Percentiles rank a stretch among this genome's conserved stretches.
These are phyloP conservation scores for Cyclocybe aegerita DNA, from an alignment of 768 basidiomycete species.

Conservation along the genomic window DNA sequence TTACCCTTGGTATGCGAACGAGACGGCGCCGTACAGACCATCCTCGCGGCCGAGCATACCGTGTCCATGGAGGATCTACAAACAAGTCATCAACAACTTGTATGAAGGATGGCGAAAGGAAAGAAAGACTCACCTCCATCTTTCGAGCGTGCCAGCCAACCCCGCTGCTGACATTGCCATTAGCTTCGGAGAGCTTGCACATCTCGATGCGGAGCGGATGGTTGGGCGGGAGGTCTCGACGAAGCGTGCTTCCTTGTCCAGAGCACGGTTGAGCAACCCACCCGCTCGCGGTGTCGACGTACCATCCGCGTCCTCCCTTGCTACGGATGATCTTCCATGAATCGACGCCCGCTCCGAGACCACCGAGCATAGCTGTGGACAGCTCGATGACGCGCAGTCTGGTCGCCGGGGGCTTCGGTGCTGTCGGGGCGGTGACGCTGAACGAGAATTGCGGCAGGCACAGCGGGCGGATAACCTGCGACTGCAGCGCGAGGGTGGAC, in stretches of 20 bases:
- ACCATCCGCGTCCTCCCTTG: constrained; percentile 95
- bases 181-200: constrained; percentile 70
- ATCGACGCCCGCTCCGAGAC: constrained; percentile 76
- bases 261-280: constrained; percentile 59
- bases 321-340: constrained; percentile 89
- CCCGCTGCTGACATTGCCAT: constrained; percentile 87
- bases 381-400: constrained; percentile 87
- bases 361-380: constrained; percentile 64
- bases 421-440: constrained; percentile 36
- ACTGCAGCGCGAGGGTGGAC: constrained; percentile 75
- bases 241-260: constrained; percentile 44
- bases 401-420: constrained; percentile 54
- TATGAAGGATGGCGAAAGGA: background rate
- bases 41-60: constrained; percentile 93
- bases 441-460: constrained; percentile 79
- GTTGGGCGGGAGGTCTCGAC: constrained; percentile 53
- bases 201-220: constrained; percentile 76
- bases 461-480: constrained; percentile 74
- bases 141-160: constrained; percentile 97
- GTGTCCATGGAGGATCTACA: constrained; percentile 78
- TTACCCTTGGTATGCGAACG: constrained; percentile 92
- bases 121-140: constrained; percentile 77
- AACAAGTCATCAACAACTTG: constrained; percentile 1
- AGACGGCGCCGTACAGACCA: constrained; percentile 90
- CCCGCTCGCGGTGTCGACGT: constrained; percentile 83